Base-by-base conservation (phyloP, 495 filamentous ascomycete genomes). In the Zalerion maritima region DNA sequence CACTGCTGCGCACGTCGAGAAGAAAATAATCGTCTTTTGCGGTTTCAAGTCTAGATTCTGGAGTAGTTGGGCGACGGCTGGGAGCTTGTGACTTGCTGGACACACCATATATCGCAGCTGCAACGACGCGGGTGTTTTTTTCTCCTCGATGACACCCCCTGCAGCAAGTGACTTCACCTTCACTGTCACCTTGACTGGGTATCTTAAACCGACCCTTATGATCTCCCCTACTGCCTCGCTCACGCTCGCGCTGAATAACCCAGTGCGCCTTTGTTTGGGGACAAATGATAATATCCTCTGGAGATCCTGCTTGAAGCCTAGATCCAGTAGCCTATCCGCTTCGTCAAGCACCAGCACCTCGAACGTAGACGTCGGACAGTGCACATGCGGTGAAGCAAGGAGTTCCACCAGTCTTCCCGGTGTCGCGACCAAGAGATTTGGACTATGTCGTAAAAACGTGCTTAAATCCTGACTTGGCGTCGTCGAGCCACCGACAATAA, bases 1-100 rank as follows among this genome's bases (percentile, higher is more conserved):
- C 14, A 96, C 91, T n/a, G 77, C 79, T 14, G 82, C 82, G 43
- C 91, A 94, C 21, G 84, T 94, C 11, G 87, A 89, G 19, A 96
- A 69, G 50, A 93, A 97, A 43, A 93, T 62, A 32, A 97, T 96
- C n/a, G 74, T 72, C 45, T 87, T 84, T 35, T 79, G 73, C 0
- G 85, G 84, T 4, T 67, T 68, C 0, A 78, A 76, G 15, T 78
- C 57, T 11, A 89, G 46, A 3, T 67, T 62, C 14, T 66, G 60
- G 5, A 96, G 67, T 6, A 97, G 61, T 18, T 71, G 69, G 23
- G 69, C 65, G 4, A 93, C 53, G 6, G 79, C 64, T 11, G 80
- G 71, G 14, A 91, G 57, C 46, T 91, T 93, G 29, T 83, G 72
- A 14, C 65, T 71, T 1, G 85, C 69, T 4, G 78, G 78, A 0